Percentiles rank a stretch among this genome's conserved stretches.
Evolutionary conservation across 768 basidiomycete species (phyloP).

Genomic region (Suillus placidus): DNA sequence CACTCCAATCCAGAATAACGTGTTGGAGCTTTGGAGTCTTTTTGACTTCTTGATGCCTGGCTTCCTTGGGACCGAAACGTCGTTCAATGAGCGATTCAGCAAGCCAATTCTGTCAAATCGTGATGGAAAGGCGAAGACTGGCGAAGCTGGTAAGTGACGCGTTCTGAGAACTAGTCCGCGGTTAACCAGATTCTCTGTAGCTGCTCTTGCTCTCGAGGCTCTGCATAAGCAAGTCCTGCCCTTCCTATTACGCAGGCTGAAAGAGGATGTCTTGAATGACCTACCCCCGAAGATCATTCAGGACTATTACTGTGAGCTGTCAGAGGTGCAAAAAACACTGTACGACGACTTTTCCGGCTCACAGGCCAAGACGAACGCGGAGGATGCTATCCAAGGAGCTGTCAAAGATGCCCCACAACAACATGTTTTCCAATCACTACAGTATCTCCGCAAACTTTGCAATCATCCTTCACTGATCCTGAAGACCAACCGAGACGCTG

Average conservation of each 20-base stretch:
- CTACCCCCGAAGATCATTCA: conserved; percentile 99
- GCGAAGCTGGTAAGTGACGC: conserved; percentile 80
- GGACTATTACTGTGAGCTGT: conserved; percentile 98
- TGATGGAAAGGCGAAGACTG: conserved; percentile 92
- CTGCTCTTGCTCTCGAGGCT: conserved; percentile 91
- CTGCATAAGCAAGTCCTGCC: conserved; percentile 99
- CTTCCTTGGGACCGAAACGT: conserved; percentile 92
- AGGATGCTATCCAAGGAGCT: conserved; percentile 57
- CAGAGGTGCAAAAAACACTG: conserved; percentile 88
- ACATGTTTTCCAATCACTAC: conserved; percentile 96
- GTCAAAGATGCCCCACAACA: conserved; percentile 55
- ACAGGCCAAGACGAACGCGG: conserved; percentile 62
- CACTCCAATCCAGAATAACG: conserved; percentile 99
- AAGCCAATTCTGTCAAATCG: conserved; percentile 95
- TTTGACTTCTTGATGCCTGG: conserved; percentile 99
- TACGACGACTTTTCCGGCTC: conserved; percentile 94
- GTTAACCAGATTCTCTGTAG: conserved; percentile 43
- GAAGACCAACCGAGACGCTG: conserved; percentile 66
- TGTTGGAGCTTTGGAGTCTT: conserved; percentile 96
- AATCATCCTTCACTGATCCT: conserved; percentile 95
- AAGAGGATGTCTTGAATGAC: conserved; percentile 95
- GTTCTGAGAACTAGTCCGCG: conserved; percentile 3
- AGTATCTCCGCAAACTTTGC: conserved; percentile 96
- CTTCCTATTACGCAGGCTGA: conserved; percentile 92
- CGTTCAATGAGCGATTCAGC: conserved; percentile 94